These are phyloP conservation scores for Blastomyces percursus DNA, from an alignment of 2,329 filamentous ascomycete species.

Conservation along the genomic window DNA sequence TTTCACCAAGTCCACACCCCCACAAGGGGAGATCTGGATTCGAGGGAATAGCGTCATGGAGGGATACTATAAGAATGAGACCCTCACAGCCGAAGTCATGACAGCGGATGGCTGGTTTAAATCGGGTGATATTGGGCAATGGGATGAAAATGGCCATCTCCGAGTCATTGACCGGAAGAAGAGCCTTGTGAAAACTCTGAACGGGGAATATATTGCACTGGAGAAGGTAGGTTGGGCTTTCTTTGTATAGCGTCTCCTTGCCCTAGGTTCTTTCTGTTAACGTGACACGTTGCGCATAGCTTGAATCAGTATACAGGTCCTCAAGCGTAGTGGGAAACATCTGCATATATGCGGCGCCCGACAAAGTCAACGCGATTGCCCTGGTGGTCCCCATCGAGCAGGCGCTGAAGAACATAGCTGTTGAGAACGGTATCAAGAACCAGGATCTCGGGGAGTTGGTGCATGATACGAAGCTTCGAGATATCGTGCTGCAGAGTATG, in stretches of 20 bases:
- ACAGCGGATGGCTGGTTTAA: constrained; percentile 93
- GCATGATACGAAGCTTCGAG: constrained; percentile 32
- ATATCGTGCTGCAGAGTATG: constrained; percentile 30
- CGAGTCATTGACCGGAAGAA: constrained; percentile 93
- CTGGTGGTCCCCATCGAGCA: constrained; percentile 54
- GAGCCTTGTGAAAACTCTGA: constrained; percentile 96
- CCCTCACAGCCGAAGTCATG: constrained; percentile 66
- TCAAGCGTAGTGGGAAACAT: constrained; percentile 43
- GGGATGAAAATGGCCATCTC: constrained; percentile 80
- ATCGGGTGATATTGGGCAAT: constrained; percentile 79
- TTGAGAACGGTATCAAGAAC: constrained; percentile 34
- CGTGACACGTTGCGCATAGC: constrained; percentile 32
- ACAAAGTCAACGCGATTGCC: constrained; percentile 43
- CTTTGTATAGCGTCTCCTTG: not conserved
- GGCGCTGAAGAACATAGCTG: constrained; percentile 48
- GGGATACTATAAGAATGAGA: constrained; percentile 81
- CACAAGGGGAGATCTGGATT: constrained; percentile 79
- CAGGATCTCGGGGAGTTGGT: constrained; percentile 20
- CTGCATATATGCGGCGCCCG: constrained; percentile 44
- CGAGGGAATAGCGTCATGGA: constrained; percentile 67
- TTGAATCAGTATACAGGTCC: constrained; percentile 72
- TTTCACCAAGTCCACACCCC: constrained; percentile 73
- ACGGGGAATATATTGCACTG: constrained; percentile 75
- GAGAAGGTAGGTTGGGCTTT: not conserved
- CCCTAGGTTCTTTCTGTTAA: not conserved